Evolutionary conservation across 2,329 filamentous ascomycete genomes (phyloP), one percentile per base, ranked within the genome.

Genomic region (Dactylellina haptotyla): DNA sequence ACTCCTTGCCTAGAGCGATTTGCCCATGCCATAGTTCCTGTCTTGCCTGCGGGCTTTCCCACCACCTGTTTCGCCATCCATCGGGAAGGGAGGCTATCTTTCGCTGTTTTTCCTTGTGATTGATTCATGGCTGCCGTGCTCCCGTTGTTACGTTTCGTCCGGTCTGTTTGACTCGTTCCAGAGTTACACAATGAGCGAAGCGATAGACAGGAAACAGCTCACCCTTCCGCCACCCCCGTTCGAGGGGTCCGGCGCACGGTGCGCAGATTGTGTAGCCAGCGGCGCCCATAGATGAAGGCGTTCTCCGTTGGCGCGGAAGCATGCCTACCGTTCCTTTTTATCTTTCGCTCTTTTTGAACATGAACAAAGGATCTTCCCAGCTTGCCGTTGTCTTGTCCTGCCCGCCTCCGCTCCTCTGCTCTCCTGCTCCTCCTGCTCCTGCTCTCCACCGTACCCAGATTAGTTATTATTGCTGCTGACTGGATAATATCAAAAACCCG

Each of bases 171-270:
- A 14, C 14, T 26, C 16, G 28, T 30, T 59, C 46, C 46, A 41
- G 66, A 64, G 69, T 66, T 73, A 73, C 69, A 62, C 61, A 62
- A 54, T 50, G 26, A 54, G 25, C 46, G 61, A 62, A n/a, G 37
- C 43, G 43, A 65, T 57, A 54, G 37, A 34, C 48, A 50, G 26
- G 37, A 46, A 65, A 59, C 67, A 65, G 53, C 59, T 28, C 67
- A 65, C 53, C 18, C 59, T 57, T 30, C 39, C 58, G 59, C 59
- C 58, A 64, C 45, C 32, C 63, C 53, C 63, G 63, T 67, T 59
- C 18, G 30, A 25, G 3, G 18, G 20, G 23, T 57, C 37, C 53
- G 59, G 59, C 23, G 58, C 46, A 63, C 46, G 58, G 58, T 30
- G 46, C 32, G 46, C 46, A 53, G 26, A 34, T n/a, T 9, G 16